Conservation (phyloP, 2,329 filamentous ascomycete genomes). For the Verticillium isaacii region DNA sequence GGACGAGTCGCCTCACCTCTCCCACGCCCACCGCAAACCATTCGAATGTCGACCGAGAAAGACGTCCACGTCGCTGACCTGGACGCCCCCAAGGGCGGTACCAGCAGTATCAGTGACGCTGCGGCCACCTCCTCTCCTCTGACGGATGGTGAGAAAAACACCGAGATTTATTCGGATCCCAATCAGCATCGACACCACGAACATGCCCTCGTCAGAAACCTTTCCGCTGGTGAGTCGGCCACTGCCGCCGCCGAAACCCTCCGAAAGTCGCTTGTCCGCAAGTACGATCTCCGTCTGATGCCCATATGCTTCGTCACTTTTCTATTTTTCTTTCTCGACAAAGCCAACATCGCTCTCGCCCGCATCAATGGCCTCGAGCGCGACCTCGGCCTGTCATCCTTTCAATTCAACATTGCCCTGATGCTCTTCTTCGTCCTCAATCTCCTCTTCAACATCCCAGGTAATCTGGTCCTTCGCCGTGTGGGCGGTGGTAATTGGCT, state of each 20-base stretch:
- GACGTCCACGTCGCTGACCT: background rate
- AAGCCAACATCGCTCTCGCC: constrained; percentile 11
- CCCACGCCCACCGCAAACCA: background rate
- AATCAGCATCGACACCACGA: background rate
- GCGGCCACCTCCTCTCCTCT: background rate
- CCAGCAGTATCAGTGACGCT: background rate
- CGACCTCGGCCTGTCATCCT: constrained; percentile 4
- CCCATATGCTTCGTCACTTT: constrained; percentile 8
- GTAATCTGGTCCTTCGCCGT: constrained; percentile 15
- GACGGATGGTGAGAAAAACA: background rate
- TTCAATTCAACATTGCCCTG: constrained; percentile 15
- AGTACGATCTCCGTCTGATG: constrained; percentile 10
- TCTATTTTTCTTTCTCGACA: constrained; percentile 13
- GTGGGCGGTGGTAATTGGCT: constrained; percentile 16
- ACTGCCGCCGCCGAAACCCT: background rate
- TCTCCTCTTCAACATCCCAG: constrained; percentile 18
- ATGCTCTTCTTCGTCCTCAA: constrained; percentile 17
- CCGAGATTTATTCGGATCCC: background rate
- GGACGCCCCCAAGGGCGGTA: background rate
- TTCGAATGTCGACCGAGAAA: background rate
- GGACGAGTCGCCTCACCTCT: background rate
- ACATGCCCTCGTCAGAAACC: background rate
- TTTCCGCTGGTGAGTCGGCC: background rate
- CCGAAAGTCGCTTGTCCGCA: constrained; percentile 3
- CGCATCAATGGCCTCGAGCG: constrained; percentile 12